A percentile compares a stretch with the other conserved stretches of the same genome.
These are phyloP conservation scores for Lactarius vividus DNA, from an alignment of 768 basidiomycete genomes.

Conservation along the genomic window DNA sequence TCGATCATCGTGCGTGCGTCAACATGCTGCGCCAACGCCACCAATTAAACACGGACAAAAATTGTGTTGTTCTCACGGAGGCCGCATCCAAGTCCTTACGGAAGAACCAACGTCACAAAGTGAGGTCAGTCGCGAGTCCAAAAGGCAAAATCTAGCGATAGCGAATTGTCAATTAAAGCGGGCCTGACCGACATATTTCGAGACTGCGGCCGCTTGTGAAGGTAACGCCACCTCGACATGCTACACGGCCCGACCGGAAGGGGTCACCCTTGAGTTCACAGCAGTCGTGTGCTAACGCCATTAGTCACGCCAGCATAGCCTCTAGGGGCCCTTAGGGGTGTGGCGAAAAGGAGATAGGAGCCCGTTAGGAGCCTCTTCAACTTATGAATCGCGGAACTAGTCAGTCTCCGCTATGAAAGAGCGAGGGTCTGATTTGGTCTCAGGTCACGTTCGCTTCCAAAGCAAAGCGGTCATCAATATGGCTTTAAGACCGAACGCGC, in stretches of 20 bases:
- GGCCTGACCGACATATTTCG: background rate
- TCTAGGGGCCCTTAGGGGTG: background rate
- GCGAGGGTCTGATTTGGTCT: background rate
- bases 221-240: background rate
- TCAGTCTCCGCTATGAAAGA: slow-evolving; percentile 1
- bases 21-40: slow-evolving; percentile 14
- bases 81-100: background rate
- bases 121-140: background rate
- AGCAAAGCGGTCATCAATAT: slow-evolving; percentile 5
- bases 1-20: background rate
- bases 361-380: background rate
- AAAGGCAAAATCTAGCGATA: slow-evolving; percentile 14
- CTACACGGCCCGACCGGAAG: no score
- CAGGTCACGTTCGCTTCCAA: slow-evolving; percentile 1
- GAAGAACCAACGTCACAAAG: slow-evolving; percentile 16
- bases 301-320: background rate
- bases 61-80: background rate
- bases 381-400: background rate
- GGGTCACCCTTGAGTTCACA: no score
- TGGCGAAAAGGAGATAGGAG: background rate
- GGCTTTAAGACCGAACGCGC: background rate
- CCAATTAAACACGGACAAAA: slow-evolving; percentile 1
- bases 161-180: background rate
- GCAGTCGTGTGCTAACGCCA: background rate
- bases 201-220: background rate